Evolutionary conservation across 1,284 basidiomycete species (phyloP).

Genomic region (Cryptococcus sp.): DNA sequence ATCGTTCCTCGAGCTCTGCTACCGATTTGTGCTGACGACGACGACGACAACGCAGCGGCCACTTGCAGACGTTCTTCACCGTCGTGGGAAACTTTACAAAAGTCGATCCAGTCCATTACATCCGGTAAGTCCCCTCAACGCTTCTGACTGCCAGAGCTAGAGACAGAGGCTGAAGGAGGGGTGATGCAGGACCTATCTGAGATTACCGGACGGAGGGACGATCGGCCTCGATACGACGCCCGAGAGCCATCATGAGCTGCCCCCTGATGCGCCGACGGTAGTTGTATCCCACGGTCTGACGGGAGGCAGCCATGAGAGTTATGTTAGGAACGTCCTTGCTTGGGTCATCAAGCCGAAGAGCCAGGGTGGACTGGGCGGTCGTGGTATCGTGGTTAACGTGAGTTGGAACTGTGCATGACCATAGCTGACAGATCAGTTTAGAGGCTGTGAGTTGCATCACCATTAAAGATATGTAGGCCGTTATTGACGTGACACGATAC

Average conservation of each 20-base stretch:
- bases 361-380: constrained; percentile 79
- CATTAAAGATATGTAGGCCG: not conserved
- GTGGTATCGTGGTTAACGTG: constrained; percentile 80
- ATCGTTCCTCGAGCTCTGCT: too few relatives aligned
- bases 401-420: constrained; percentile 14
- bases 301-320: constrained; percentile 86
- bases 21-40: not conserved
- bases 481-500: constrained; percentile 42
- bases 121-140: not conserved
- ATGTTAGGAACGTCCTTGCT: constrained; percentile 76
- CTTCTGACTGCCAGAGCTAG: not conserved
- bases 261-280: constrained; percentile 72
- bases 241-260: constrained; percentile 57
- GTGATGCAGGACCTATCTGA: constrained; percentile 59
- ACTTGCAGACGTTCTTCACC: not conserved
- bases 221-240: constrained; percentile 58
- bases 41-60: not conserved
- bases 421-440: constrained; percentile 56
- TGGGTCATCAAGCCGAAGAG: constrained; percentile 65
- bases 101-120: not conserved
- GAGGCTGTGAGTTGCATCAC: constrained; percentile 68
- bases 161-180: constrained; percentile 10
- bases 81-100: not conserved
- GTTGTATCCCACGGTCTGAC: constrained; percentile 79
- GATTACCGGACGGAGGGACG: constrained; percentile 69